Evolutionary conservation across 106 monocot species (phyloP).

Genomic region (Dactylorhiza incarnata): DNA sequence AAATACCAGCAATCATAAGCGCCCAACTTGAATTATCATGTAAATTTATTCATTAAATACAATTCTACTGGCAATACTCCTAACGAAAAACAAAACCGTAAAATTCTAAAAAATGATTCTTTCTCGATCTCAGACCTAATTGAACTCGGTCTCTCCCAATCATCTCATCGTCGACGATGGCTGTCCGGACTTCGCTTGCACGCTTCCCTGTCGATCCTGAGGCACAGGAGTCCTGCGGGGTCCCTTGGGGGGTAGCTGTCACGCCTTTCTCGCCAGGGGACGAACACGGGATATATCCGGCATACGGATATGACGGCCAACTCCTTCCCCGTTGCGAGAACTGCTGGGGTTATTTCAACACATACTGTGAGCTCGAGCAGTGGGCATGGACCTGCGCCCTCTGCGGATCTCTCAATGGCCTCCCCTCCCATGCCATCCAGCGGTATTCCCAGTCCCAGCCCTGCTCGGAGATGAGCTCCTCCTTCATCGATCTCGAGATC

Average conservation of each 20-base stretch:
- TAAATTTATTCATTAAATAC: too few relatives aligned
- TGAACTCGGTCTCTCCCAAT: not conserved
- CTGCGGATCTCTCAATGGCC: slow-evolving; percentile 75
- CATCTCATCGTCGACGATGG: slow-evolving; percentile 32
- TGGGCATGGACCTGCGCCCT: slow-evolving; percentile 90
- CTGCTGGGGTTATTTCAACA: slow-evolving; percentile 93
- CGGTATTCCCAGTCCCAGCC: slow-evolving; percentile 42
- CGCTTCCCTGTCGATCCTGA: slow-evolving; percentile 69
- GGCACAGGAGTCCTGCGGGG: slow-evolving; percentile 55
- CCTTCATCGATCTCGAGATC: slow-evolving; percentile 90
- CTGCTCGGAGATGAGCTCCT: slow-evolving; percentile 73
- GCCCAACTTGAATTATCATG: too few relatives aligned
- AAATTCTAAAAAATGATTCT: too few relatives aligned
- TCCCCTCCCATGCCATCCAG: slow-evolving; percentile 39
- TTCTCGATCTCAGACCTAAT: too few relatives aligned
- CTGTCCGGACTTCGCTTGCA: slow-evolving; percentile 62
- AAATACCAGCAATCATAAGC: too few relatives aligned
- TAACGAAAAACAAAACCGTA: too few relatives aligned
- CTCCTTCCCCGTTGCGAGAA: slow-evolving; percentile 91
- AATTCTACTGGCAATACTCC: too few relatives aligned
- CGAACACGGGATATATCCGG: slow-evolving; percentile 52
- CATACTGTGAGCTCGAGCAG: slow-evolving; percentile 84
- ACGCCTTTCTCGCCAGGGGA: slow-evolving; percentile 72
- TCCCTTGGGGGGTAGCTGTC: slow-evolving; percentile 82
- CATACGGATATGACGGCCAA: slow-evolving; percentile 42